Conservation (phyloP, 108 stramenopile genomes). For the Nannochloropsis gaditana region DNA sequence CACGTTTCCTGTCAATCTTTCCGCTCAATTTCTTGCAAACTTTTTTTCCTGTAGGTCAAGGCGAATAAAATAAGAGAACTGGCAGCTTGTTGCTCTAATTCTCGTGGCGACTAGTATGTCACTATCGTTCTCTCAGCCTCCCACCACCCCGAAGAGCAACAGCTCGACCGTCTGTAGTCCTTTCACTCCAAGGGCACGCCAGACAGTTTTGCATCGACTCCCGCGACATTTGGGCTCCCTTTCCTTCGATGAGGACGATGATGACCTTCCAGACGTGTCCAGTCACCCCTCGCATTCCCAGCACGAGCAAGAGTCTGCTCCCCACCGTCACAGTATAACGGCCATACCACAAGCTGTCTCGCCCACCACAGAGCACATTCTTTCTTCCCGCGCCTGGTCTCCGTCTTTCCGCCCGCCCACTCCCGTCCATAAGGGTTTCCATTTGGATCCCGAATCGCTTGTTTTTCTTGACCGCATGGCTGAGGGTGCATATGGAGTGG, state of each 20-base stretch:
- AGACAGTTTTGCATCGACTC: conserved; percentile 12
- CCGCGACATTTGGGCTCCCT: conserved; percentile 16
- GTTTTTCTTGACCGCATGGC: background rate
- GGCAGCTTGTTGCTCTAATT: too few species aligned
- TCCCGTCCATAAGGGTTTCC: background rate
- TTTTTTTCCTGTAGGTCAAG: too few species aligned
- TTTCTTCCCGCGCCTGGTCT: background rate
- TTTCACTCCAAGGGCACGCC: background rate
- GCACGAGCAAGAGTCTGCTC: background rate
- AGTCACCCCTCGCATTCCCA: background rate
- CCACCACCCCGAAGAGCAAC: background rate
- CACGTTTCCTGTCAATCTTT: too few species aligned
- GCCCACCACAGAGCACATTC: background rate
- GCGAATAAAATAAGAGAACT: too few species aligned
- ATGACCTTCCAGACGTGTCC: background rate
- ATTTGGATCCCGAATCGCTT: background rate
- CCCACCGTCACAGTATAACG: background rate
- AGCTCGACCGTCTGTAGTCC: background rate
- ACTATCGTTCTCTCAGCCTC: background rate
- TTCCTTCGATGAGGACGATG: background rate
- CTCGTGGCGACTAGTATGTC: too few species aligned
- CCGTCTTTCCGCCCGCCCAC: conserved; percentile 5
- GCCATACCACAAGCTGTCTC: background rate
- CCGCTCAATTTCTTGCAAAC: too few species aligned
- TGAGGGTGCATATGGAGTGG: background rate